phyloP scores from a whole-genome alignment of 1,284 basidiomycete species.

The Leccinum griseonigrum region DNA sequence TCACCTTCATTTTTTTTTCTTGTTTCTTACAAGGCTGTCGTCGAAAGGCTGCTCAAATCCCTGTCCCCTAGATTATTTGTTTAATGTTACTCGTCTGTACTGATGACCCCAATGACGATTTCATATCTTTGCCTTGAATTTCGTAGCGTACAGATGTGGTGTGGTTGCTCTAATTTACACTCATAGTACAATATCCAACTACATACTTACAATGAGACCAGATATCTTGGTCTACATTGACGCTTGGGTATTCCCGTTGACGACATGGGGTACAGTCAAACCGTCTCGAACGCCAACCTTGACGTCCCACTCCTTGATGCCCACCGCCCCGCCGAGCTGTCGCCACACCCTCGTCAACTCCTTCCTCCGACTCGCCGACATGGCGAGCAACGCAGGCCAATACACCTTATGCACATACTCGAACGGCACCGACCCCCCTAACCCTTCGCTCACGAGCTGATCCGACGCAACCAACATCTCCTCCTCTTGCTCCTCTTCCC shows the following conservation, averaged over 20 bases:
- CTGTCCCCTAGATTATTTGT: conserved; percentile 23
- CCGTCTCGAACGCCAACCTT: conserved; percentile 24
- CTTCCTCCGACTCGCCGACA: conserved; percentile 51
- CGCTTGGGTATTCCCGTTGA: conserved; percentile 5
- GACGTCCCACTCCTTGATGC: conserved; percentile 68
- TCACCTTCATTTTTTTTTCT: not conserved
- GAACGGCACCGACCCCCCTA: conserved; percentile 62
- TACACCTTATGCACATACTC: conserved; percentile 73
- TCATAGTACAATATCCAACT: not conserved
- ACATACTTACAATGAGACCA: too few species aligned
- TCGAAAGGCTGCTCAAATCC: not conserved
- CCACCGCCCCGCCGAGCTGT: conserved; percentile 59
- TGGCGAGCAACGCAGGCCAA: conserved; percentile 62
- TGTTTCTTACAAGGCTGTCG: not conserved
- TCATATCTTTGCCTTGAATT: not conserved
- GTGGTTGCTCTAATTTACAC: not conserved
- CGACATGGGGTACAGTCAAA: not conserved
- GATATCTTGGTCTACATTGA: conserved; percentile 12
- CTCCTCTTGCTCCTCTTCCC: conserved; percentile 20
- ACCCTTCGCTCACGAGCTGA: conserved; percentile 56
- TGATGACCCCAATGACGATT: conserved; percentile 27
- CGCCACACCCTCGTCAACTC: conserved; percentile 61
- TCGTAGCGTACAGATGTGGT: too few species aligned
- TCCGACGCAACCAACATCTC: conserved; percentile 60
- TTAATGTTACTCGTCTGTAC: conserved; percentile 24